Evolutionary conservation across 129 eudicot species (phyloP).

Genomic region (Ambrosia trifida): DNA sequence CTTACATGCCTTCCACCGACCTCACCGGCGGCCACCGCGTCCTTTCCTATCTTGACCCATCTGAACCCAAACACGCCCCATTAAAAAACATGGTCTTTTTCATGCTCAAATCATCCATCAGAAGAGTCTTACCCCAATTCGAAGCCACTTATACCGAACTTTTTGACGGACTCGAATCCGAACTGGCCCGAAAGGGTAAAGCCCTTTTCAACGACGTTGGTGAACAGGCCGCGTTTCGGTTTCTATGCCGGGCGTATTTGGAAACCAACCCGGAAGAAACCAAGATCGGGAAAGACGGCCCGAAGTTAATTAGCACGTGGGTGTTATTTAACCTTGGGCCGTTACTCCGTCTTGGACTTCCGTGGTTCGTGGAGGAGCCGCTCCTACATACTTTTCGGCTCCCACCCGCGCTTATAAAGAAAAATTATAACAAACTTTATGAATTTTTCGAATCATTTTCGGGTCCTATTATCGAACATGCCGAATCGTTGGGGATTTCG

Average conservation of each 20-base stretch:
- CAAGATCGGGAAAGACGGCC: slow-evolving; percentile 60
- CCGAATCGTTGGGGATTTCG: slow-evolving; percentile 46
- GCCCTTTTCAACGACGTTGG: slow-evolving; percentile 54
- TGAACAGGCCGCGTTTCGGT: slow-evolving; percentile 75
- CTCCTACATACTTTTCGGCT: slow-evolving; percentile 55
- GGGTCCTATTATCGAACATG: slow-evolving; percentile 45
- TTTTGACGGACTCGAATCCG: slow-evolving; percentile 51
- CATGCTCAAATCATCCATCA: slow-evolving; percentile 50
- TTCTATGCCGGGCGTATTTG: slow-evolving; percentile 52
- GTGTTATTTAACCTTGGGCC: slow-evolving; percentile 72
- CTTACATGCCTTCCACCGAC: slow-evolving; percentile 80
- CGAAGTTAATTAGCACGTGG: slow-evolving; percentile 63
- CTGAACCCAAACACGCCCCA: slow-evolving; percentile 77
- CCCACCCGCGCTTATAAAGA: slow-evolving; percentile 60
- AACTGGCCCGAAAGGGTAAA: slow-evolving; percentile 55
- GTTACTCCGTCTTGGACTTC: slow-evolving; percentile 62
- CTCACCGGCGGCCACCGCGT: slow-evolving; percentile 91
- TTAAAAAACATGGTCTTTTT: slow-evolving; percentile 60
- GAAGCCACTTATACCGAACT: slow-evolving; percentile 47
- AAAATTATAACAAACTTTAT: slow-evolving; percentile 56
- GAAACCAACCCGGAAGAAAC: slow-evolving; percentile 61
- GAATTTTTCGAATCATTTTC: slow-evolving; percentile 62
- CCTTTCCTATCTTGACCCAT: slow-evolving; percentile 78
- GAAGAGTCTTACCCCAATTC: slow-evolving; percentile 70
- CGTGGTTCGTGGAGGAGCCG: slow-evolving; percentile 56